Conservation (phyloP, 2,329 filamentous ascomycete species). For the Peltaster fructicola region DNA sequence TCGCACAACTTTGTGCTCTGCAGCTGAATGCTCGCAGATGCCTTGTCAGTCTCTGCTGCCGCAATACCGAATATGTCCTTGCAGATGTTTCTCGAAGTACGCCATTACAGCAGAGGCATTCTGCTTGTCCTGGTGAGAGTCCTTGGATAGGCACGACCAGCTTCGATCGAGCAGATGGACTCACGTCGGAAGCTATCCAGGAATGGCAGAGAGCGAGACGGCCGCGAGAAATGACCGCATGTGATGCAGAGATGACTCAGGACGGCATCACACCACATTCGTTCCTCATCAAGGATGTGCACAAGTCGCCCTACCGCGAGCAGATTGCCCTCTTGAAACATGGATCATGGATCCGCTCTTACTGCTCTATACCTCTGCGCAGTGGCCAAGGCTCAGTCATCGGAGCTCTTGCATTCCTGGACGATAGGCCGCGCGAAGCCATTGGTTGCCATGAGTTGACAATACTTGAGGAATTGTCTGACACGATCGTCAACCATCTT, state of each 20-base stretch:
- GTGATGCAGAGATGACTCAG: slow-evolving; percentile 7
- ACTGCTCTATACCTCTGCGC: slow-evolving; percentile 42
- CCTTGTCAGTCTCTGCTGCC: slow-evolving; percentile 33
- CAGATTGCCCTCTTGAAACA: slow-evolving; percentile 6
- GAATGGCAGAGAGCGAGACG: slow-evolving; percentile 10
- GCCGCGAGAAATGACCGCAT: slow-evolving; percentile 7
- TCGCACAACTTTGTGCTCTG: slow-evolving; percentile 33
- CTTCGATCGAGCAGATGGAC: slow-evolving; percentile 17
- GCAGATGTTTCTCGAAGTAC: slow-evolving; percentile 33
- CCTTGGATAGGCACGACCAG: slow-evolving; percentile 21
- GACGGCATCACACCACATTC: slow-evolving; percentile 10
- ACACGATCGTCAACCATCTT: slow-evolving; percentile 42
- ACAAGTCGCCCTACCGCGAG: slow-evolving; percentile 2
- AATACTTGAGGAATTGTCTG: slow-evolving; percentile 40
- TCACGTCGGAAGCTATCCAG: slow-evolving; percentile 17
- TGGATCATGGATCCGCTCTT: slow-evolving; percentile 22
- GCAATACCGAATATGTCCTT: slow-evolving; percentile 31
- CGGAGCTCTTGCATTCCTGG: slow-evolving; percentile 41
- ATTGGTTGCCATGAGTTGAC: slow-evolving; percentile 32
- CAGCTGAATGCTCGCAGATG: slow-evolving; percentile 30
- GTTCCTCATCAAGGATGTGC: slow-evolving; percentile 11
- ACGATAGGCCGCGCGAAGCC: slow-evolving; percentile 37
- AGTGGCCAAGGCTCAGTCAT: slow-evolving; percentile 39
- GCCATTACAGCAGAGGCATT: slow-evolving; percentile 20
- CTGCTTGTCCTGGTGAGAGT: slow-evolving; percentile 16